Evolutionary conservation across 78 protist species (phyloP).

Genomic region (Acrasis kona): DNA sequence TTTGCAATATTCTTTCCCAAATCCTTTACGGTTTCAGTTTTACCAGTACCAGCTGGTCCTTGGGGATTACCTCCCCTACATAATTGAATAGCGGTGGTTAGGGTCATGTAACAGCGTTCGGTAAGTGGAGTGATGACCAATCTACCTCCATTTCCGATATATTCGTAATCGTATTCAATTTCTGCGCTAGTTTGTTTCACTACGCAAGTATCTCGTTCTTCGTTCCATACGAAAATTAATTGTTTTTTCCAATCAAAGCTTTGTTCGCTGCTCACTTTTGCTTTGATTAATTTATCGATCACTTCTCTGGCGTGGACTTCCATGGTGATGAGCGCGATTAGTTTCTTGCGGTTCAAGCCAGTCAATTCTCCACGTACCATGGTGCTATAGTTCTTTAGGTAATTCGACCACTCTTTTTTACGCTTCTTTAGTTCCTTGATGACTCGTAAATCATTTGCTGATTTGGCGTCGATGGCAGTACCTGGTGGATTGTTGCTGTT

Average conservation of each 20-base stretch:
- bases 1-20: conserved; percentile 66
- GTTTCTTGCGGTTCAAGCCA: conserved; percentile 39
- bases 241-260: conserved; percentile 73
- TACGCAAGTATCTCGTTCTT: conserved; percentile 3
- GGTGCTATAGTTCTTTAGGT: conserved; percentile 23
- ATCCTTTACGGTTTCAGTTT: conserved; percentile 85
- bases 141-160: conserved; percentile 67
- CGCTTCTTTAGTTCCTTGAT: too few species aligned
- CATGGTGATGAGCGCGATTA: conserved; percentile 72
- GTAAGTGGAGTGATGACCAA: conserved; percentile 87
- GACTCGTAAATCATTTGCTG: too few species aligned
- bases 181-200: conserved; percentile 45
- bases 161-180: conserved; percentile 63
- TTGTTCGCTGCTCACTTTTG: not conserved
- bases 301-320: conserved; percentile 83
- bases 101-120: conserved; percentile 83
- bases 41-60: conserved; percentile 89
- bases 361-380: conserved; percentile 37
- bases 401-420: conserved; percentile 28
- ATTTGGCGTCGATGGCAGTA: too few species aligned
- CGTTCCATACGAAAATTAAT: conserved; percentile 65
- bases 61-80: conserved; percentile 62
- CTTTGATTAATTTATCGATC: conserved; percentile 29
- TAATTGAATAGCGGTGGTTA: conserved; percentile 71
- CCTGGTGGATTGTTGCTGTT: conserved; percentile 4